Base-by-base conservation (phyloP, 805 yeast genomes). In the Naumovozyma baii region DNA sequence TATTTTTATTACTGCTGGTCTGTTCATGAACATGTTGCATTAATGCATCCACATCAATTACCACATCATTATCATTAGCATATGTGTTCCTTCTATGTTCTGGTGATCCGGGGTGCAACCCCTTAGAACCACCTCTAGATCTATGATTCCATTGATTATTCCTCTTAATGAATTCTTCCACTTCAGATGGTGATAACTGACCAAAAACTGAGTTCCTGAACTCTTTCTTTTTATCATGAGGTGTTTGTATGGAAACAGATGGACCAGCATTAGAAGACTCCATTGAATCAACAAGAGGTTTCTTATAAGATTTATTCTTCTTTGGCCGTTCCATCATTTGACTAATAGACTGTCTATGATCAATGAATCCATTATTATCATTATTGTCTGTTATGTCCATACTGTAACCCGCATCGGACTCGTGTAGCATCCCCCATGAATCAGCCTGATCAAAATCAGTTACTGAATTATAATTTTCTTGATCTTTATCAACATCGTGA, bases 361-460 rank as follows among this genome's bases (percentile, higher is more conserved):
- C 59, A 12, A 55, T 47, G 22, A 50, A 52, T 4, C 48, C 50
- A 31, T 43, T 46, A 19, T 46, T 45, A 18, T 45, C 43, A 12
- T 38, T 39, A 12, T 29, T 37, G 20, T 39, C 39, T 34, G 46
- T 41, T 36, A 49, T 31, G 30, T 36, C 46, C 8, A 42, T 13
- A 34, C 42, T 48, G 30, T 45, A 42, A 29, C 42, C 48, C 2
- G 43, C 41, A 25, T 49, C 52, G 4, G 50, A 46, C 34, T 57
- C 63, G 41, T 59, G 63, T 28, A 59, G 39, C 38, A 59, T 43
- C 18, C 63, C 63, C 57, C 54, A 50, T 2, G 63, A 57, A 34
- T 59, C 63, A 2, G 51, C 52, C 31, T 57, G 54, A 20, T 57
- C 62, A 36, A 57, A 56, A 40, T 58, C 62, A 3, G 56, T 52